These are phyloP conservation scores for Misopates orontium DNA, from an alignment of 257 asterid species.

Conservation along the genomic window DNA sequence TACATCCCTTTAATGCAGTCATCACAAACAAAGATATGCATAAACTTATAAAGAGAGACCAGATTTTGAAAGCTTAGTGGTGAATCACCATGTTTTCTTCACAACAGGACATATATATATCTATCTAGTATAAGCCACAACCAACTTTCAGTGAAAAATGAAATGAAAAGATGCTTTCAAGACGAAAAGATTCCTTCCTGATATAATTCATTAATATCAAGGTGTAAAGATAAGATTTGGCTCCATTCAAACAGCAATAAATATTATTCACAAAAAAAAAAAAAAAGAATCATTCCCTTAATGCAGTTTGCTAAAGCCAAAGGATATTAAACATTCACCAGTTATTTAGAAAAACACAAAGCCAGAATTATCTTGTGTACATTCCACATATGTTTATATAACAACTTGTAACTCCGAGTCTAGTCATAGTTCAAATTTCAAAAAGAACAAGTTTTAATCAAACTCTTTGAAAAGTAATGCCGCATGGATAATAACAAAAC, in stretches of 20 bases:
- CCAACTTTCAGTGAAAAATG: not conserved
- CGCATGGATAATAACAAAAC: not conserved
- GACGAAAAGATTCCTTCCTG: not conserved
- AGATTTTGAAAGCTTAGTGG: too few relatives aligned
- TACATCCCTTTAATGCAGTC: not conserved
- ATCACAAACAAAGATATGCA: not conserved
- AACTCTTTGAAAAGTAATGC: not conserved
- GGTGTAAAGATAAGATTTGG: not conserved
- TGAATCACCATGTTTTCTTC: slow-evolving; percentile 1
- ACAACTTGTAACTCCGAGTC: not conserved
- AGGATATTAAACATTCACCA: slow-evolving; percentile 1
- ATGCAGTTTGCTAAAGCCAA: slow-evolving; percentile 5
- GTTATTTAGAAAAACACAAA: not conserved
- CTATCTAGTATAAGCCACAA: not conserved
- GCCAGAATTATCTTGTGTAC: slow-evolving; percentile 1
- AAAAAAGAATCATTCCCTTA: not conserved
- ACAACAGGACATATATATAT: slow-evolving; percentile 8
- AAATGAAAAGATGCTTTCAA: slow-evolving; percentile 3
- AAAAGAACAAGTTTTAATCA: not conserved
- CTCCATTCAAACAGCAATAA: not conserved
- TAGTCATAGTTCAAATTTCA: not conserved
- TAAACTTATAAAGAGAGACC: not conserved
- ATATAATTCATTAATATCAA: slow-evolving; percentile 1
- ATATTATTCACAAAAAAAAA: slow-evolving; percentile 8
- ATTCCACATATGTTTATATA: not conserved